A percentile compares a stretch with the other conserved stretches of the same genome.
phyloP scores from a whole-genome alignment of 1,139 yeast genomes.

The Blastobotrys apis region DNA sequence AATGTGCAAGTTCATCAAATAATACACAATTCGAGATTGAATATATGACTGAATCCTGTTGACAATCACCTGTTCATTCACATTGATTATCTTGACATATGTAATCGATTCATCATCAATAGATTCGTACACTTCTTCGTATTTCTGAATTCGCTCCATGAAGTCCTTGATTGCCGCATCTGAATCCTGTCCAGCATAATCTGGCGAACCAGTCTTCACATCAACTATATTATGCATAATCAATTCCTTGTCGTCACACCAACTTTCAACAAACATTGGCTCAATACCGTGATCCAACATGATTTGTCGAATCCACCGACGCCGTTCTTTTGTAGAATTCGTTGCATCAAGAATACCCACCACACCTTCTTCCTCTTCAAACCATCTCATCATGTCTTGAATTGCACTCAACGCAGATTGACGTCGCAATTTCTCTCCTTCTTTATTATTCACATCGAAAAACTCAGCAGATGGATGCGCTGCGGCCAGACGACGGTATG shows the following conservation, averaged over 20 bases:
- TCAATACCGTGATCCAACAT: constrained; percentile 68
- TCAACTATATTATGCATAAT: constrained; percentile 76
- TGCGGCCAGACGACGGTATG: constrained; percentile 61
- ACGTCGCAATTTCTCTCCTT: constrained; percentile 57
- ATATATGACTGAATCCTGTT: constrained; percentile 84
- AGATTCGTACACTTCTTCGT: constrained; percentile 72
- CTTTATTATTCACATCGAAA: constrained; percentile 62
- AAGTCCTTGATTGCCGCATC: constrained; percentile 73
- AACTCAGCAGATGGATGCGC: constrained; percentile 69
- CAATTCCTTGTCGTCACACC: constrained; percentile 79
- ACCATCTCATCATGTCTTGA: constrained; percentile 86
- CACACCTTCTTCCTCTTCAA: constrained; percentile 69
- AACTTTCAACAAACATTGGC: constrained; percentile 88
- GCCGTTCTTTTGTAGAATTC: constrained; percentile 66
- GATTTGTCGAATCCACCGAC: constrained; percentile 59
- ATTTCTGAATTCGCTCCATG: constrained; percentile 63
- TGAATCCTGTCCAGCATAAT: constrained; percentile 67
- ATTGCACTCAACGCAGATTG: constrained; percentile 72
- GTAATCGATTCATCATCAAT: constrained; percentile 60
- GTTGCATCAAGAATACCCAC: constrained; percentile 94
- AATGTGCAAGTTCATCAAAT: constrained; percentile 91
- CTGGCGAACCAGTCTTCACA: constrained; percentile 85
- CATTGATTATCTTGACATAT: constrained; percentile 81
- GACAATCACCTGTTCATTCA: constrained; percentile 80
- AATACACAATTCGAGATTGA: constrained; percentile 90